Percentiles rank a stretch among this genome's conserved stretches.
These are phyloP conservation scores for Glycine tomentella DNA, from an alignment of 306 rosid genomes.

Conservation along the genomic window DNA sequence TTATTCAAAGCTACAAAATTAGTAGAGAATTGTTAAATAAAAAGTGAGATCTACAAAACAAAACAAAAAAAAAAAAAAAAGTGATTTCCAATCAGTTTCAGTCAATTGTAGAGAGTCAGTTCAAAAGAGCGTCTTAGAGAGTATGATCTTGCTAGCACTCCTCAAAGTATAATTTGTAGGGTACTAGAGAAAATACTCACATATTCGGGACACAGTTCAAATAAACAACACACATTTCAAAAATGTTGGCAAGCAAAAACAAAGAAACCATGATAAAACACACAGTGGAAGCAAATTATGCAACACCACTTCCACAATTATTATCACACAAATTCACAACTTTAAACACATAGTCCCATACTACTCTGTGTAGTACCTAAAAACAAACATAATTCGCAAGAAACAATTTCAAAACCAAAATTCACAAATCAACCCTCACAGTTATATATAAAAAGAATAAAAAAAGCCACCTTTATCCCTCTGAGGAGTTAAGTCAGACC, in stretches of 20 bases:
- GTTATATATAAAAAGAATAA: too few relatives aligned
- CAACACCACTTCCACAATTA: constrained; percentile 20
- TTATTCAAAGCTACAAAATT: too few relatives aligned
- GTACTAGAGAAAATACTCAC: too few relatives aligned
- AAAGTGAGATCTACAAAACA: too few relatives aligned
- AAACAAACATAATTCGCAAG: not conserved
- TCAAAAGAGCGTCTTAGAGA: too few relatives aligned
- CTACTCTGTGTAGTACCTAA: not conserved
- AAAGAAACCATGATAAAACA: constrained; percentile 11
- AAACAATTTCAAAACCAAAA: not conserved
- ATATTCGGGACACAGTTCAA: too few relatives aligned
- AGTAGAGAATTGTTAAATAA: too few relatives aligned
- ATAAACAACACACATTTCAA: not conserved
- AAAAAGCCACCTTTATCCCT: constrained; percentile 49
- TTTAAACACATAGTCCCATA: not conserved
- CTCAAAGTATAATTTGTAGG: too few relatives aligned
- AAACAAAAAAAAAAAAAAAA: too few relatives aligned
- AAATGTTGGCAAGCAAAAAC: constrained; percentile 5
- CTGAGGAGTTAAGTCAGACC: constrained; percentile 35
- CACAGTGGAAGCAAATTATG: constrained; percentile 23
- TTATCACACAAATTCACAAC: not conserved
- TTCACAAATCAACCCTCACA: not conserved
- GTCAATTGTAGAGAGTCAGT: too few relatives aligned
- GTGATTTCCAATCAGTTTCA: too few relatives aligned
- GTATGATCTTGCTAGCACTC: too few relatives aligned